phyloP scores from a whole-genome alignment of 2,329 filamentous ascomycete genomes.

The Epichloe gansuensis region DNA sequence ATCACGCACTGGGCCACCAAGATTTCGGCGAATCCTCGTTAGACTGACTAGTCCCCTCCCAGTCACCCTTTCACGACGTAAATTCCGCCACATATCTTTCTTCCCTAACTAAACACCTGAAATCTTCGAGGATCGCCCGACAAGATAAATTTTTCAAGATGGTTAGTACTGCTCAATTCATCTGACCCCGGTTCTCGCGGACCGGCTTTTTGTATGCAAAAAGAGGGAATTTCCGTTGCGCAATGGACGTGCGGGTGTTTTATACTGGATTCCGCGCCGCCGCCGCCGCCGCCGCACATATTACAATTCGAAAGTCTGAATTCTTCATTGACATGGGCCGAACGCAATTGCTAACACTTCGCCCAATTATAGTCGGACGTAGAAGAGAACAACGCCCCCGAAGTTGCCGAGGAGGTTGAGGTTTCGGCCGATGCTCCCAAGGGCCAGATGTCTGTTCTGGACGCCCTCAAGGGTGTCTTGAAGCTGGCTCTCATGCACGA shows the following conservation, averaged over 20 bases:
- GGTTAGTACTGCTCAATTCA: constrained; percentile 32
- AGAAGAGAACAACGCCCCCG: constrained; percentile 94
- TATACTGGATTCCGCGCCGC: background rate
- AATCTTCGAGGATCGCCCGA: constrained; percentile 60
- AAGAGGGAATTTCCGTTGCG: background rate
- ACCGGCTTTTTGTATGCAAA: background rate
- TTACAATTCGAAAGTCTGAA: background rate
- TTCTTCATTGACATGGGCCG: background rate
- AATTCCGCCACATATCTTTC: constrained; percentile 14
- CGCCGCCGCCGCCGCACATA: background rate
- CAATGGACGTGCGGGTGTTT: background rate
- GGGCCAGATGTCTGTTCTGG: constrained; percentile 94
- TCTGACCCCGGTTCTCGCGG: background rate
- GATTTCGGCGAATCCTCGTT: constrained; percentile 27
- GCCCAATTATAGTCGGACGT: constrained; percentile 75
- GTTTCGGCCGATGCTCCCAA: constrained; percentile 85
- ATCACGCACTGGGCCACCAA: constrained; percentile 20
- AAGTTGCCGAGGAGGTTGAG: constrained; percentile 82
- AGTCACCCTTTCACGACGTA: constrained; percentile 18
- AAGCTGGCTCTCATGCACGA: constrained; percentile 99
- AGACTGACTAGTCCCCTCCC: constrained; percentile 15
- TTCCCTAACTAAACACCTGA: constrained; percentile 19
- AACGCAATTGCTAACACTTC: constrained; percentile 6
- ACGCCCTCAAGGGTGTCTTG: constrained; percentile 97
- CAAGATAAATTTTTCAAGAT: constrained; percentile 45